Evolutionary conservation across 768 basidiomycete species (phyloP).

Genomic region (Mycena vitilis): DNA sequence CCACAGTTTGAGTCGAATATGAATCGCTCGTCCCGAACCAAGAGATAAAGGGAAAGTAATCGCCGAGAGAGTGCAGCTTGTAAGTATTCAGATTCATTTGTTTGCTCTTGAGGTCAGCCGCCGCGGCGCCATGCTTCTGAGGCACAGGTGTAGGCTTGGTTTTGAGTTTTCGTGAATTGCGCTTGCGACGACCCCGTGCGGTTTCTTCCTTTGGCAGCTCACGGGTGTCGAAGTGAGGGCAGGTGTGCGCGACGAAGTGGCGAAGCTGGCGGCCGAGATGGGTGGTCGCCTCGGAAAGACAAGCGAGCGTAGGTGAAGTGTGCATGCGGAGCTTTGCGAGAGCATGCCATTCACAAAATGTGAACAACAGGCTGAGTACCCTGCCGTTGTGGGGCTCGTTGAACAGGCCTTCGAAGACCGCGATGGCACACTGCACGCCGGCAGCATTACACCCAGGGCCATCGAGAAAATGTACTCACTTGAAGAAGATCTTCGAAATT

Average conservation of each 20-base stretch:
- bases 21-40: too few relatives aligned
- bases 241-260: not conserved
- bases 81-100: conserved; percentile 37
- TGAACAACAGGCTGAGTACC: conserved; percentile 39
- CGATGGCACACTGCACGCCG: conserved; percentile 38
- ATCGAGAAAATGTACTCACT: not conserved
- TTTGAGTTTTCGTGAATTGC: conserved; percentile 3
- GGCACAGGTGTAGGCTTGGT: not conserved
- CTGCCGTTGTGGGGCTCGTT: conserved; percentile 34
- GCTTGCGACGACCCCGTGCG: not conserved
- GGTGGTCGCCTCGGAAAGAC: conserved; percentile 36
- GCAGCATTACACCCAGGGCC: too few relatives aligned
- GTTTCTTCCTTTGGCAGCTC: conserved; percentile 14
- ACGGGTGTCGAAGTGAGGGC: not conserved
- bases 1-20: too few relatives aligned
- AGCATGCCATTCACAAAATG: conserved; percentile 34
- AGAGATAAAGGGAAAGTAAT: conserved; percentile 37
- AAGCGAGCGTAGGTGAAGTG: conserved; percentile 38
- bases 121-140: not conserved
- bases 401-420: conserved; percentile 41
- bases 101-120: conserved; percentile 10
- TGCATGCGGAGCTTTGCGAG: conserved; percentile 47
- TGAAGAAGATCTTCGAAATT: conserved; percentile 25
- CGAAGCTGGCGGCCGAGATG: conserved; percentile 39
- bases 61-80: conserved; percentile 42